Evolutionary conservation across 2,329 filamentous ascomycete genomes (phyloP), one percentile per base, ranked within the genome.

Genomic region (Coleophoma eucalyptorum): DNA sequence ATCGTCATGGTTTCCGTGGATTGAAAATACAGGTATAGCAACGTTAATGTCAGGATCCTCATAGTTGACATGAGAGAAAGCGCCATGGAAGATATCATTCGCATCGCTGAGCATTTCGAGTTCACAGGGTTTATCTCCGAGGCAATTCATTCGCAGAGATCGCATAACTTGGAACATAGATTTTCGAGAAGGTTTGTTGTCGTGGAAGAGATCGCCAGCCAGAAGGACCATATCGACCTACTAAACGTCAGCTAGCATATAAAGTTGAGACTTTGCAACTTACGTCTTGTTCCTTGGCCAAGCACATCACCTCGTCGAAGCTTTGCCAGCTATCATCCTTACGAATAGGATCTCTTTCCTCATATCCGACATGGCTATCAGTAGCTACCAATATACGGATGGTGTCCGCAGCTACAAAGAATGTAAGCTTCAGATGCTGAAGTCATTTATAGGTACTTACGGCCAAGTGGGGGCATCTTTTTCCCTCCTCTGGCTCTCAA

Each of bases 131-230:
- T 95, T 97, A 72, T 96, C 90, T 34, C 95, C 94, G 5, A 95
- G 81, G 65, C 94, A 97, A 65, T 97, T 96, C 77, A 91, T 87
- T 48, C 94, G 86, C 31, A 99, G 77, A 2, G 90, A 94, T 32
- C 90, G 86, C 90, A 97, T 97, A 55, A 99, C 94, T 66, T 99
- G 90, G 67, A 94, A 97, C 81, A 99, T 89, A 26, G 92, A 86
- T 65, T 97, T 96, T 53, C 94, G 83, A 6, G 91, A 97, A 3
- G 94, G 95, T 63, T 96, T 96, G 69, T 99, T 99, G 61, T 99
- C 93, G 67, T 99, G 95, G 66, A 99, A 99, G 1, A 99, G 80
- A 66, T 99, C 94, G 43, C 94, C 94, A 3, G 87, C 93, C 4
- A 99, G 83, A 2, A 99, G 78, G 0, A 99, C 89, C 94, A 99